A percentile compares a stretch with the other conserved stretches of the same genome.
These are phyloP conservation scores for Neonectria magnoliae DNA, from an alignment of 2,329 filamentous ascomycete genomes.

Conservation along the genomic window DNA sequence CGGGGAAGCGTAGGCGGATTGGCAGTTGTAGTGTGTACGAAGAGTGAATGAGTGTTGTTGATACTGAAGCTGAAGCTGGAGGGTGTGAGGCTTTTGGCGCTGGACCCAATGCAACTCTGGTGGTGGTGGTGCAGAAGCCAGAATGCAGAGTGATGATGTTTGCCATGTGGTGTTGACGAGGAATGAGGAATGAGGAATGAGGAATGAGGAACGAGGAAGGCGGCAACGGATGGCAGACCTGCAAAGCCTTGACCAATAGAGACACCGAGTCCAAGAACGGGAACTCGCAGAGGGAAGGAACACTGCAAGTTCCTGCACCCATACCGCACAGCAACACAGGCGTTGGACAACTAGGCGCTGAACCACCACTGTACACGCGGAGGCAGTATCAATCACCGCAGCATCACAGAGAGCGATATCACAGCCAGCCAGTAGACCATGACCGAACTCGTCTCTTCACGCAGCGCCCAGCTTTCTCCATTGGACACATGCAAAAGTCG, in stretches of 20 bases:
- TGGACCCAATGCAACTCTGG: not conserved
- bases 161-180: not conserved
- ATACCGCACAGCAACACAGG: not conserved
- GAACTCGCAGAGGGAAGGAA: not conserved
- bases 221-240: slow-evolving; percentile 3
- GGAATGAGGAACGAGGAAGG: slow-evolving; percentile 18
- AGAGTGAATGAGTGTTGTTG: not conserved
- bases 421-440: not conserved
- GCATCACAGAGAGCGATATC: not conserved
- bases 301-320: not conserved
- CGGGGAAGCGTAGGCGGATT: too few relatives aligned
- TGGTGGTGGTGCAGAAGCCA: slow-evolving; percentile 1
- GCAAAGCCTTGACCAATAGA: not conserved
- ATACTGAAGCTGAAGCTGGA: not conserved
- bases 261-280: not conserved
- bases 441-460: not conserved
- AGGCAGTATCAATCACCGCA: not conserved
- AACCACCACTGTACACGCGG: too few relatives aligned
- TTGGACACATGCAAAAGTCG: not conserved
- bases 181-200: not conserved
- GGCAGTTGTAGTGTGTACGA: too few relatives aligned
- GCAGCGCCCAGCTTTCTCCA: not conserved
- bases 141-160: slow-evolving; percentile 2
- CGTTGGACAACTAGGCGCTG: not conserved
- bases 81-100: not conserved